Conservation (phyloP, 176 grass and related monocot species). For the Puya raimondii region DNA sequence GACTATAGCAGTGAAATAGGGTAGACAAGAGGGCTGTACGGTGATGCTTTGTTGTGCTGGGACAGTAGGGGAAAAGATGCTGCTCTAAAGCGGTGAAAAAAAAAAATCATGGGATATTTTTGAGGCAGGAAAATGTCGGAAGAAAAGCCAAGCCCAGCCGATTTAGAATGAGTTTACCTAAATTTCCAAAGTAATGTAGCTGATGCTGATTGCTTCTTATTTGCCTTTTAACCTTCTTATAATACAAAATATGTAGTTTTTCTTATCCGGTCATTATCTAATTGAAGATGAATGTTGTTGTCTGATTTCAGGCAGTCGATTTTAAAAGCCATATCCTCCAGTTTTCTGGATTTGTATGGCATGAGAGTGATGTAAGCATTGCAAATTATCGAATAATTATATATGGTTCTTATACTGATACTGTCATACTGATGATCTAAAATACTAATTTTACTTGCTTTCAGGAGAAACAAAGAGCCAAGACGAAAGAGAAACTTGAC, state of each 20-base stretch:
- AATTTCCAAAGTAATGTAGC: no score
- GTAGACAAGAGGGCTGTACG: no score
- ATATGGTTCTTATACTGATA: slow-evolving; percentile 7
- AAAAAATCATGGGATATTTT: no score
- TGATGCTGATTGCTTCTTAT: no score
- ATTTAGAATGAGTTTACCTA: no score
- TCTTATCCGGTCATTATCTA: not conserved
- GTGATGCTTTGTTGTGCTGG: no score
- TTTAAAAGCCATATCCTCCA: slow-evolving; percentile 53
- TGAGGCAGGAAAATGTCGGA: no score
- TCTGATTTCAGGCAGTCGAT: slow-evolving; percentile 42
- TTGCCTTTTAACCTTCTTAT: no score
- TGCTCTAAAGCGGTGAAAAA: no score
- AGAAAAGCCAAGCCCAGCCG: no score
- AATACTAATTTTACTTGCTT: slow-evolving; percentile 24
- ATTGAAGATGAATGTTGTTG: slow-evolving; percentile 2
- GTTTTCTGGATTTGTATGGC: slow-evolving; percentile 58
- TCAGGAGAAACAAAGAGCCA: slow-evolving; percentile 93
- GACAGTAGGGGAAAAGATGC: no score
- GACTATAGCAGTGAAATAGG: no score
- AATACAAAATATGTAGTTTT: not conserved
- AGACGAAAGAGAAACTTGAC: slow-evolving; percentile 97
- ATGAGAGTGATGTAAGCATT: slow-evolving; percentile 49
- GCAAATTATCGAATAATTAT: not conserved
- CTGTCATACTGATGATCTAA: slow-evolving; percentile 17